Base-by-base conservation (phyloP, 495 filamentous ascomycete genomes). In the Lepidopterella palustris region DNA sequence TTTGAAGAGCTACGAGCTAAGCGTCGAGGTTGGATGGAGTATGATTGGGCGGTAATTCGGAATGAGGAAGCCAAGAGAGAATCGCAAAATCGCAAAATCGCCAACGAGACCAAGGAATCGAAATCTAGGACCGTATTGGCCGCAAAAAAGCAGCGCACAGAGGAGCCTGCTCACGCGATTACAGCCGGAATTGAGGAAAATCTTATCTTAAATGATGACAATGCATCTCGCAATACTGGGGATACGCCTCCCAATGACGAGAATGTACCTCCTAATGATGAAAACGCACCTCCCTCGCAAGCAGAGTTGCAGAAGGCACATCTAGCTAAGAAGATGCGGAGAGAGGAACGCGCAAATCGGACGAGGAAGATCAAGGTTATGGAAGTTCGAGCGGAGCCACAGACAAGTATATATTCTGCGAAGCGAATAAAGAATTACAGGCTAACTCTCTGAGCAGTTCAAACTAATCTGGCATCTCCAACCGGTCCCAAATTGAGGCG, bases 1-100 rank as follows among this genome's bases (percentile, higher is more conserved):
- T 92, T 97, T 63, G 95, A 97, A 71, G 93, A 98, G 71, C 76
- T 97, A 26, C 82, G 88, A 69, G 95, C 92, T 9, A 82, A 82
- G 5, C 81, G 80, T 55, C 80, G 87, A 51, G 92, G 91, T 1
- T 92, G 89, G 87, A 78, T 90, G 51, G 73, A 82, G 53, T 82
- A 79, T 53, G 75, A 85, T 53, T 97, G 90, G 89, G 59, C 32
- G 21, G 50, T 57, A 28, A 27, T 51, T 10, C 61, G 61, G 20
- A 55, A 60, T 32, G 28, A 58, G 50, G 24, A 57, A 47, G 55
- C 57, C 3, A 21, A 5, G 45, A 40, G 21, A 24, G 53, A 32
- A 35, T 23, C 45, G 0, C 25, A 23, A 29, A 25, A 51, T 35
- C 21, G 6, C 3, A 24, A 25, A 50, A 50, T 13, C 21, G 8